Conservation (phyloP, 2,329 filamentous ascomycete species). For the Xylaria sp. region DNA sequence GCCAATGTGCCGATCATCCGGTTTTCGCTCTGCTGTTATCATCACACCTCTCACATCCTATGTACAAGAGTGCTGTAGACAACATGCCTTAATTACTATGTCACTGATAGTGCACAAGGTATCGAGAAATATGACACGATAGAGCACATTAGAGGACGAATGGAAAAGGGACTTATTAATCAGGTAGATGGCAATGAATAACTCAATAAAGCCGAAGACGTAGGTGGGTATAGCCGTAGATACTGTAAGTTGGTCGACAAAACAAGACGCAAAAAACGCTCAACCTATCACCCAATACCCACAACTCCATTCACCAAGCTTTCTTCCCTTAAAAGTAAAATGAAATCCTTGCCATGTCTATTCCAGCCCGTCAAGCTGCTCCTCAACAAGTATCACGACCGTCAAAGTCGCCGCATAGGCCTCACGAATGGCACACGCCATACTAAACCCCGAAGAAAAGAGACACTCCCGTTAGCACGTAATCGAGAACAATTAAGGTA, state of each 20-base stretch:
- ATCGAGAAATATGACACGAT: too few relatives aligned
- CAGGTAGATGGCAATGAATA: too few relatives aligned
- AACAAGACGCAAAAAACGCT: background rate
- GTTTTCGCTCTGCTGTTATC: conserved; percentile 5
- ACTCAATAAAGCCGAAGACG: background rate
- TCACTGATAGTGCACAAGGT: too few relatives aligned
- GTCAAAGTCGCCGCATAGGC: conserved; percentile 76
- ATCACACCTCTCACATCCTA: background rate
- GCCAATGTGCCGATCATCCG: conserved; percentile 19
- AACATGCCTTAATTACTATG: too few relatives aligned
- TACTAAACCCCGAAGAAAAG: conserved; percentile 48
- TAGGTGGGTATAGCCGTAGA: conserved; percentile 23
- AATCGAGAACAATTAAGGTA: too few relatives aligned
- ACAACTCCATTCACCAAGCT: conserved; percentile 16
- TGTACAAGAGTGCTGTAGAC: too few relatives aligned
- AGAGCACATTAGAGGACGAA: too few relatives aligned
- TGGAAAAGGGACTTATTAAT: too few relatives aligned
- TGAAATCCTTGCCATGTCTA: conserved; percentile 1
- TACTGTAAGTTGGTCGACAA: background rate
- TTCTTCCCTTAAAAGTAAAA: background rate
- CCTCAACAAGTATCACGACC: conserved; percentile 72
- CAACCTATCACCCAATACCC: background rate
- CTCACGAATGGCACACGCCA: conserved; percentile 76
- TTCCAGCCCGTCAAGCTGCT: conserved; percentile 48
- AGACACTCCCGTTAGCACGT: conserved; percentile 28